Percentiles rank a stretch among this genome's conserved stretches.
Evolutionary conservation across 2,329 filamentous ascomycete genomes (phyloP).

Genomic region (Monilinia laxa): DNA sequence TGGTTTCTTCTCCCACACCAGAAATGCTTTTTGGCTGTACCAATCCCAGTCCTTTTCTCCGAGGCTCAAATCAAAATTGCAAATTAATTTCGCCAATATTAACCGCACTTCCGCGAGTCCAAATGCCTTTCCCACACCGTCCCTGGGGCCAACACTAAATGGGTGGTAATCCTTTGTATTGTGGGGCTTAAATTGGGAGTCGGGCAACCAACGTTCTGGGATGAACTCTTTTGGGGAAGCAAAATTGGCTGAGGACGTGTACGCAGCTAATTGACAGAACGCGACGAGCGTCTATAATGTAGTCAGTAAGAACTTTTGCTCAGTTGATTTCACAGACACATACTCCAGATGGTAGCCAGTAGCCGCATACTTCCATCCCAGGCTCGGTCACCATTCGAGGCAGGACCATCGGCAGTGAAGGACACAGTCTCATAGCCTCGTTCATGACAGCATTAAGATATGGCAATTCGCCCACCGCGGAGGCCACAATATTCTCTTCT

Average conservation of each 20-base stretch:
- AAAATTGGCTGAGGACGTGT: conserved; percentile 18
- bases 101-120: conserved; percentile 26
- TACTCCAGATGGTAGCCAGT: too few species aligned
- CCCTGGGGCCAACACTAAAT: conserved; percentile 29
- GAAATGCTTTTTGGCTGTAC: conserved; percentile 17
- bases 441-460: too few species aligned
- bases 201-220: conserved; percentile 27
- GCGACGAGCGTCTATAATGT: background rate
- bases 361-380: too few species aligned
- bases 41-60: conserved; percentile 14
- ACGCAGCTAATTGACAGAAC: conserved; percentile 18
- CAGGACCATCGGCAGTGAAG: too few species aligned
- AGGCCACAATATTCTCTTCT: too few species aligned
- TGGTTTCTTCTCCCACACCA: conserved; percentile 22
- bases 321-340: too few species aligned
- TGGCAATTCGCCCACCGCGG: too few species aligned
- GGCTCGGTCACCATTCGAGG: too few species aligned
- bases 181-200: conserved; percentile 46
- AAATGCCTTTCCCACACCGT: conserved; percentile 26
- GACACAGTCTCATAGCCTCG: too few species aligned
- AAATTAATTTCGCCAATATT: conserved; percentile 27
- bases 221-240: conserved; percentile 25
- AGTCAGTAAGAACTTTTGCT: background rate
- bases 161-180: conserved; percentile 32
- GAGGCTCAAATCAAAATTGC: conserved; percentile 28